Conservation (phyloP, 169 alveolate species). For the Miamiensis avidus region DNA sequence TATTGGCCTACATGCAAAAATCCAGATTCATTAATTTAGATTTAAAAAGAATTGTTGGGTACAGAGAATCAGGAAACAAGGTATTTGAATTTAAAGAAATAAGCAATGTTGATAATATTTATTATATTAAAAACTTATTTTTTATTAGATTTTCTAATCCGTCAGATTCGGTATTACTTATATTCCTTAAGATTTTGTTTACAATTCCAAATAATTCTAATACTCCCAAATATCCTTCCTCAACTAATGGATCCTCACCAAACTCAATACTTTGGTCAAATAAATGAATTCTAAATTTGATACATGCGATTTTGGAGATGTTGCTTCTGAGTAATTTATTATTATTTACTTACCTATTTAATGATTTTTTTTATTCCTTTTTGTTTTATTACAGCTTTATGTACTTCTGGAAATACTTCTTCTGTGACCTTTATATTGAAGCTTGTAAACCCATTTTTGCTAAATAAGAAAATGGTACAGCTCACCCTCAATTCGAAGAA, state of each 20-base stretch:
- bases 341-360: conserved; percentile 4
- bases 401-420: conserved; percentile 96
- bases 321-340: conserved; percentile 48
- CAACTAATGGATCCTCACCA: conserved; percentile 95
- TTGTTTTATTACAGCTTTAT: conserved; percentile 75
- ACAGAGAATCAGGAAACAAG: conserved; percentile 98
- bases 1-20: conserved; percentile 93
- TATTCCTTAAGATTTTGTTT: conserved; percentile 72
- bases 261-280: conserved; percentile 80
- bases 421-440: conserved; percentile 98
- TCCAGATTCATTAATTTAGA: conserved; percentile 96
- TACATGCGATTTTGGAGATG: conserved; percentile 93
- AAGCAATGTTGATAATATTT: conserved; percentile 63
- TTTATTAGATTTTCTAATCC: conserved; percentile 33
- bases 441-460: conserved; percentile 63
- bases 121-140: no score
- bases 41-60: conserved; percentile 96
- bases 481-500: conserved; percentile 36
- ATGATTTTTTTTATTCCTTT: background rate
- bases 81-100: conserved; percentile 93
- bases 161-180: conserved; percentile 78
- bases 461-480: conserved; percentile 47
- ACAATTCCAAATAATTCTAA: conserved; percentile 17
- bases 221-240: conserved; percentile 80
- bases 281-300: conserved; percentile 84